Conservation (phyloP, 768 basidiomycete species). For the Mycena metata region DNA sequence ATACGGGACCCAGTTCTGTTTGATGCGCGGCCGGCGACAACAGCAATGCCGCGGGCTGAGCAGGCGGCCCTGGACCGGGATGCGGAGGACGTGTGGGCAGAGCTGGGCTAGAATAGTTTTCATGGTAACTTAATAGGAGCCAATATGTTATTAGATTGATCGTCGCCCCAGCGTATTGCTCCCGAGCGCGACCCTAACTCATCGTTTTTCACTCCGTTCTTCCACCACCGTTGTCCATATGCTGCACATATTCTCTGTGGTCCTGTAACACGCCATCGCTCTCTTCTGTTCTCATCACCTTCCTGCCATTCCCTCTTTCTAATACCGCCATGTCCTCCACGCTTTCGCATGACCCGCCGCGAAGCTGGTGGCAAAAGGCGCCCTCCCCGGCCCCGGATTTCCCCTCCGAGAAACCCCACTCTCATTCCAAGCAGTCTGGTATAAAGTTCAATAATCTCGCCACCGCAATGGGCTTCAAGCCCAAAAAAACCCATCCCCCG, state of each 20-base stretch:
- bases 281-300: constrained; percentile 16
- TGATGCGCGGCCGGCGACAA: constrained; percentile 59
- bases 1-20: constrained; percentile 74
- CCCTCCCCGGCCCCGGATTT: constrained; percentile 32
- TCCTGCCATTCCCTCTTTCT: constrained; percentile 2
- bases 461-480: constrained; percentile 72
- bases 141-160: too few species aligned
- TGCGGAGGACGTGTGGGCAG: constrained; percentile 80
- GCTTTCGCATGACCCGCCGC: constrained; percentile 46
- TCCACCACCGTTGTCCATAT: background rate
- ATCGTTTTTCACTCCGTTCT: background rate
- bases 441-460: constrained; percentile 70
- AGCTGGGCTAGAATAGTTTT: constrained; percentile 56
- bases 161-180: too few species aligned
- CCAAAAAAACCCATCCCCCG: constrained; percentile 65
- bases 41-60: constrained; percentile 73
- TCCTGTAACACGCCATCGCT: constrained; percentile 8
- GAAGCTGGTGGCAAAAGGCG: constrained; percentile 60
- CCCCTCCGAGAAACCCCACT: constrained; percentile 40
- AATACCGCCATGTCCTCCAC: constrained; percentile 39
- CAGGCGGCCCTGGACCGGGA: constrained; percentile 71
- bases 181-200: too few species aligned
- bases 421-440: constrained; percentile 47
- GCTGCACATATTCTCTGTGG: constrained; percentile 3
- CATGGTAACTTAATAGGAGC: background rate